Evolutionary conservation across 163 green algal species (phyloP), one percentile per base, ranked within the genome.

Genomic region (Volvox carteri): DNA sequence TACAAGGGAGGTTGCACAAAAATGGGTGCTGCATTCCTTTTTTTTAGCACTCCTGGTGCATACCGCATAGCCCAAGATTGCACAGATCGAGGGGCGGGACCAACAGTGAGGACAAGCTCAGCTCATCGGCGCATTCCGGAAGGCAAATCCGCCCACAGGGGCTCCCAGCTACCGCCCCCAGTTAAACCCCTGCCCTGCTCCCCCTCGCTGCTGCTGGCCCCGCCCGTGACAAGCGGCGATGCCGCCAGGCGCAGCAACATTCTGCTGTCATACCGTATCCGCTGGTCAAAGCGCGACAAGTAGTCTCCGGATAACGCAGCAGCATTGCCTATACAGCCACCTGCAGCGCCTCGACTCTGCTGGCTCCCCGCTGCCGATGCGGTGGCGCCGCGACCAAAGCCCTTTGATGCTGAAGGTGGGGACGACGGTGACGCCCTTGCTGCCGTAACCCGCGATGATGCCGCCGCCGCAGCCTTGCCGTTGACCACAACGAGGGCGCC

Each of bases 191-290:
- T n/a, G n/a, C n/a, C n/a, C n/a, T n/a, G n/a, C n/a, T n/a, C n/a
- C n/a, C n/a, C n/a, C n/a, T n/a, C 42, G 25, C 28, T 12, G 73
- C 23, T 33, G 42, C 14, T 23, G 30, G 16, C 73, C 28, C 73
- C 73, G 3, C n/a, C 35, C 4, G 14, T 25, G 19, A 46, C 41
- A 37, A 77, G 60, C 39, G 78, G 58, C 42, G 78, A 60, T 30
- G 41, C 58, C 28, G 60, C 78, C 78, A 86, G 78, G 41, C 7
- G 42, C 42, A 86, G 25, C 56, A 86, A 56, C 78, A 11, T 56
- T 41, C 35, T 19, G 16, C 14, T 60, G 41, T 58, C 41, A 44
- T 86, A 86, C 41, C 78, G 41, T 41, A 86, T 5, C 60, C 78
- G 58, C 60, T 86, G 78, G n/a, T 86, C 78, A 25, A 33, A 86